Conservation (phyloP, 129 eudicot genomes). For the Pseudognaphalium luteoalbum region DNA sequence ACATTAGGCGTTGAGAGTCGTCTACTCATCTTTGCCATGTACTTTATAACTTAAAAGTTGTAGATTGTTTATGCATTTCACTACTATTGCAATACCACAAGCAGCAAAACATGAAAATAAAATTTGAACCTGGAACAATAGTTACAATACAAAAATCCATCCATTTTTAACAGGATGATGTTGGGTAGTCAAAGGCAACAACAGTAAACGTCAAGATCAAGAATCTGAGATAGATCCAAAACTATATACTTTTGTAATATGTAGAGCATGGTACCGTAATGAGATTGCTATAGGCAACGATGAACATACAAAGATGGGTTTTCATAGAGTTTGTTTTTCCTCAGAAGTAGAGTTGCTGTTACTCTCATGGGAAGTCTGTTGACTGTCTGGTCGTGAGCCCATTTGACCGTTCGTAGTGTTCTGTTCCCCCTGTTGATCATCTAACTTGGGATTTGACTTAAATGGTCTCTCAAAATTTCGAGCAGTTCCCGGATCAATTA, state of each 20-base stretch:
- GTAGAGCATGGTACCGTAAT: conserved; percentile 2
- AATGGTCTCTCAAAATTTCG: conserved; percentile 83
- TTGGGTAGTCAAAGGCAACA: conserved; percentile 16
- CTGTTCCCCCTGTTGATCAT: conserved; percentile 58
- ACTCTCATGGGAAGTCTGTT: conserved; percentile 34
- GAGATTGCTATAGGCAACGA: conserved; percentile 5
- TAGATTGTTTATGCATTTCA: not conserved
- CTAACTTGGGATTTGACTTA: conserved; percentile 54
- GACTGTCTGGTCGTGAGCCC: conserved; percentile 38
- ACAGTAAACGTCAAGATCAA: conserved; percentile 19
- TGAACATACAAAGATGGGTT: conserved; percentile 9
- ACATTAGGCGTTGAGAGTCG: not conserved
- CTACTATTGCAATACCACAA: not conserved
- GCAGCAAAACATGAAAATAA: not conserved
- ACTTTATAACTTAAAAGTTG: not conserved
- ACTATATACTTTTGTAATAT: conserved; percentile 2
- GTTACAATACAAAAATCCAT: conserved; percentile 5
- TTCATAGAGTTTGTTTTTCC: conserved; percentile 43
- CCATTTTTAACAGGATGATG: conserved; percentile 18
- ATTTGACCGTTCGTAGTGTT: conserved; percentile 45
- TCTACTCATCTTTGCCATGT: not conserved
- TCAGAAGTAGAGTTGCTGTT: conserved; percentile 44
- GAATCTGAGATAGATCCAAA: conserved; percentile 16
- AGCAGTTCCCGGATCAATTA: conserved; percentile 73
- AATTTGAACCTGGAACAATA: not conserved